Conservation (phyloP, 2,329 filamentous ascomycete species). For the Polytolypa hystricis region DNA sequence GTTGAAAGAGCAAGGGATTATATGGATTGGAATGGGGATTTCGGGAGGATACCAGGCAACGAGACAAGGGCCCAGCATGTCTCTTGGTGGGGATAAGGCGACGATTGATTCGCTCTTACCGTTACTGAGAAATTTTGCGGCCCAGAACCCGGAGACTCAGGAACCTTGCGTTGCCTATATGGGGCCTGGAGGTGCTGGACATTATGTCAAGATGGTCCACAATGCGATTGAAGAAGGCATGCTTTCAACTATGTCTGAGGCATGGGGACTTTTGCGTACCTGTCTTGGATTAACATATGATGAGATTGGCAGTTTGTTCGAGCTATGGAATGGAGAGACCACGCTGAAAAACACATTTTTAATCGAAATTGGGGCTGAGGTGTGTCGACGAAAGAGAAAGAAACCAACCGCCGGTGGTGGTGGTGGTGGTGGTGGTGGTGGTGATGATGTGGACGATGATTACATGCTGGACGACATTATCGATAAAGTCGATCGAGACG, state of each 20-base stretch:
- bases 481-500: conserved; percentile 62
- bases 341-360: conserved; percentile 52
- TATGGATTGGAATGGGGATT: conserved; percentile 57
- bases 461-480: conserved; percentile 51
- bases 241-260: conserved; percentile 53
- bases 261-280: conserved; percentile 52
- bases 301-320: conserved; percentile 49
- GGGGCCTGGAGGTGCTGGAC: conserved; percentile 53
- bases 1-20: conserved; percentile 46
- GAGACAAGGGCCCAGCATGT: conserved; percentile 55
- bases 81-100: conserved; percentile 49
- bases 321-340: conserved; percentile 48
- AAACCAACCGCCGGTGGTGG: conserved; percentile 23
- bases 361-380: conserved; percentile 50
- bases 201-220: conserved; percentile 68
- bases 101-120: conserved; percentile 50
- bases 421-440: conserved; percentile 22
- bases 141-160: conserved; percentile 47
- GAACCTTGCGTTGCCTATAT: conserved; percentile 50
- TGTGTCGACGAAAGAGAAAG: conserved; percentile 44
- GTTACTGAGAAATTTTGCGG: conserved; percentile 49
- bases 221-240: conserved; percentile 66
- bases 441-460: conserved; percentile 23
- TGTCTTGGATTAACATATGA: conserved; percentile 49
- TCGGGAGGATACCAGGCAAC: conserved; percentile 60